A percentile compares a stretch with the other conserved stretches of the same genome.
Conservation (phyloP, 768 basidiomycete genomes). For the Rhodosporidiobolus sp. region DNA sequence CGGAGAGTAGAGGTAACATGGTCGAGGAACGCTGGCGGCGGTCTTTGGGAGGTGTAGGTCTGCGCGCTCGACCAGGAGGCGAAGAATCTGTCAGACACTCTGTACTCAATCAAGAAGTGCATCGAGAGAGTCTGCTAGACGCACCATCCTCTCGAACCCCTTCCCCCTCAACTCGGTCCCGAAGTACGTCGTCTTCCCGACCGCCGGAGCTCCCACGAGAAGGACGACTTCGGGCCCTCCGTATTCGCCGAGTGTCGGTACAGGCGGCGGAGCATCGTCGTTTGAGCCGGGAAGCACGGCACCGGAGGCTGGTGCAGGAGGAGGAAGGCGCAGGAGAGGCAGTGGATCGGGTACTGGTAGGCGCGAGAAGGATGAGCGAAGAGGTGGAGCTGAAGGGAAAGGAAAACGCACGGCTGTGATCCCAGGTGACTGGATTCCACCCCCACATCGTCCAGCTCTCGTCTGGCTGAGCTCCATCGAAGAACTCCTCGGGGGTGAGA, state of each 20-base stretch:
- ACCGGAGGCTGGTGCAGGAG: too few species aligned
- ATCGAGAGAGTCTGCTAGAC: background rate
- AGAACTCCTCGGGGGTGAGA: constrained; percentile 18
- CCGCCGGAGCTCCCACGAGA: constrained; percentile 61
- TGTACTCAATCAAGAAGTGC: too few species aligned
- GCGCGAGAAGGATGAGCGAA: background rate
- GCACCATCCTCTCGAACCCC: background rate
- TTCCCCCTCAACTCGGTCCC: background rate
- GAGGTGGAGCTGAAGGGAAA: too few species aligned
- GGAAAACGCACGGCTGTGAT: background rate
- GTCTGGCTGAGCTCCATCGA: background rate
- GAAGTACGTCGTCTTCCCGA: constrained; percentile 68
- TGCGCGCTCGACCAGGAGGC: background rate
- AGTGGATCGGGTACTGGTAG: too few species aligned
- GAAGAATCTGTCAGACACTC: background rate
- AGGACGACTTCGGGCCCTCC: constrained; percentile 55
- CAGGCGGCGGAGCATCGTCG: too few species aligned
- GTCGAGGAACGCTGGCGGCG: background rate
- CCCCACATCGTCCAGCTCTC: constrained; percentile 2
- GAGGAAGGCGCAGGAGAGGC: background rate
- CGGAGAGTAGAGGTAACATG: background rate
- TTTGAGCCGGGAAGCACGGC: too few species aligned
- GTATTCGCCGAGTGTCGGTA: too few species aligned
- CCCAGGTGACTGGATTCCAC: background rate
- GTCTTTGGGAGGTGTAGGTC: background rate